Evolutionary conservation across 257 asterid species (phyloP), one percentile per base, ranked within the genome.

Genomic region (Rhazya stricta): DNA sequence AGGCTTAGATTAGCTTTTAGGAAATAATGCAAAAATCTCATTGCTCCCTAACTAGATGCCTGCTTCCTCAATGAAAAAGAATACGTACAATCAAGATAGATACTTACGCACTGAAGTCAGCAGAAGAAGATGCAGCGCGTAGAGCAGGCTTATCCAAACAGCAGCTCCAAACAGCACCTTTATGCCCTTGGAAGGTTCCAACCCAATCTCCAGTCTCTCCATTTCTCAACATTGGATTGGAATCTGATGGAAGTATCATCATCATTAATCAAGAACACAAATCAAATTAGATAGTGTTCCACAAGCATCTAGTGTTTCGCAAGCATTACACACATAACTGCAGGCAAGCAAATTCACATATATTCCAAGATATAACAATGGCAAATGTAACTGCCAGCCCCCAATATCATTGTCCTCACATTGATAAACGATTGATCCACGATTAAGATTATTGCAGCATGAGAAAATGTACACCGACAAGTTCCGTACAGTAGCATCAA

Each of bases 171-270:
- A 94, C 99, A 48, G 99, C 99, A 77, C 99, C 99, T 79, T 94
- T 94, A 84, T 94, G 99, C 77, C 99, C 99, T 83, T 87, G 90
- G 82, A 92, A 94, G 78, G 98, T 94, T 80, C 99, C 99, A 83
- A 94, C 85, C 99, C 99, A 94, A 72, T 94, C 99, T 30, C 99
- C 99, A 6, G 99, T 92, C 86, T 91, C 98, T 58, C 99, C 99
- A 77, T 94, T 94, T 87, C 99, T 86, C 85, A 94, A 76, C 98
- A 94, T 91, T 7, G 98, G 99, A 19, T 93, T 88, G 3, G 99
- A 90, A 82, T 94, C 99, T 94, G 78, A 79, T 51, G 51, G 67
- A 57, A 65, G 50, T 79, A 75, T 25, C 34, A 48, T 51, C 32
- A 63, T 71, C 75, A 72, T 48, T 62, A 72, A 45, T 27, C 48